phyloP scores from a whole-genome alignment of 164 flowering plant species.

The Magnolia sinica region DNA sequence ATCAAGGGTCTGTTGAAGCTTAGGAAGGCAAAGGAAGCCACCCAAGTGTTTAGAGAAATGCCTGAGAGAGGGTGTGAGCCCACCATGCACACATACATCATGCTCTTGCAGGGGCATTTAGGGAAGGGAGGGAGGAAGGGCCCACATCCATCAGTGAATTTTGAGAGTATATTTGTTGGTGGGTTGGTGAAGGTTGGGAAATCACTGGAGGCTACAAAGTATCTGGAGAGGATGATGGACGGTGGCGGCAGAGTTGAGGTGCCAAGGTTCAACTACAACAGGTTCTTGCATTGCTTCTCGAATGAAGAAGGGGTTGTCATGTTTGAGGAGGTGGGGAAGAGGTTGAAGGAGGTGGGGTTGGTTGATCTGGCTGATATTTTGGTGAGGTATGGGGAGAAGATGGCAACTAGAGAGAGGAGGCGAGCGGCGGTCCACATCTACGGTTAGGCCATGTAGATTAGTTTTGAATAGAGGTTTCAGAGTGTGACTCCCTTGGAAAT shows the following conservation, averaged over 20 bases:
- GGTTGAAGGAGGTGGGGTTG: slow-evolving; percentile 70
- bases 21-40: slow-evolving; percentile 71
- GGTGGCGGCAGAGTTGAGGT: slow-evolving; percentile 68
- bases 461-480: too few relatives aligned
- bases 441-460: background rate
- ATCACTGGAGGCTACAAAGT: slow-evolving; percentile 71
- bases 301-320: slow-evolving; percentile 76
- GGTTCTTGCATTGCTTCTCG: slow-evolving; percentile 69
- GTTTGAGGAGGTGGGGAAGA: slow-evolving; percentile 78
- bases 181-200: slow-evolving; percentile 84
- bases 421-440: slow-evolving; percentile 16
- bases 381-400: slow-evolving; percentile 71
- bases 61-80: slow-evolving; percentile 78
- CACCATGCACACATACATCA: slow-evolving; percentile 84
- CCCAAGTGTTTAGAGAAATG: slow-evolving; percentile 87
- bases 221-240: slow-evolving; percentile 63
- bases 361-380: slow-evolving; percentile 86
- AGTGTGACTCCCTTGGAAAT: too few relatives aligned
- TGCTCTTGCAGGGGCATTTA: slow-evolving; percentile 90
- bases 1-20: slow-evolving; percentile 72
- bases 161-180: slow-evolving; percentile 86
- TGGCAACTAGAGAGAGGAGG: slow-evolving; percentile 83
- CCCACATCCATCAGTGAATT: slow-evolving; percentile 61
- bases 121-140: slow-evolving; percentile 92
- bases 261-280: slow-evolving; percentile 86